Base-by-base conservation (phyloP, 2,329 filamentous ascomycete species). In the Didymella segeticola region DNA sequence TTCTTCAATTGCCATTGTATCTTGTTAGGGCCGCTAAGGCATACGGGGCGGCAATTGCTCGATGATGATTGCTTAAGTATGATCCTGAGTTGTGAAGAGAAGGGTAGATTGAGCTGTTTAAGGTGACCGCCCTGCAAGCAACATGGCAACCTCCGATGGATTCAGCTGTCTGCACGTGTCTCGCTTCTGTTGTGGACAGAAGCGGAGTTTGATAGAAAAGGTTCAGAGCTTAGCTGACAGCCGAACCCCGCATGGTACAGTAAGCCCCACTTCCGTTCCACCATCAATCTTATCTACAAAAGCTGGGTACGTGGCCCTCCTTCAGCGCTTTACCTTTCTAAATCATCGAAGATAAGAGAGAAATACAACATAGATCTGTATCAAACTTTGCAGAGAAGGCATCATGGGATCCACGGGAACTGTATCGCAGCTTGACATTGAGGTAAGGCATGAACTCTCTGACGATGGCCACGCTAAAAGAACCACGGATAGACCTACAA, bases 401-500 rank as follows among this genome's bases (percentile, higher is more conserved):
- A 12, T 12, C 31, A 26, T 39, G 8, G n/a, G 9, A 27, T 14
- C 22, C 5, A 19, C 19, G 5, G 43, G 8, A 20, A 52, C 48
- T 47, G 34, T 25, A 4, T 20, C 33, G 9, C 47, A 36, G 14
- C 25, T 58, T n/a, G 51, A 58, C 31, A 56, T 54, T 8, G 47
- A 58, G 27, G 56, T 58, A 49, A 30, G 30, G 26, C 29, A 26
- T 22, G 12, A 1, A 10, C 26, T 29, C 17, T 36, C 22, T n/a
- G 1, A 15, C 7, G 12, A 37, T 12, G 12, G 12, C 22, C 19
- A n/a, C 2, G 5, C 12, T 9, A n/a, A 23, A n/a, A 8, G 17
- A 15, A 37, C 11, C 4, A 22, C 8, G 20, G 23, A 2, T 14
- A 61, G 57, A 58, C 37, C 30, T 64, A 61, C 41, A 54, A 43